Evolutionary conservation across 768 basidiomycete species (phyloP), one percentile per base, ranked within the genome.

Genomic region (Hericium coralloides): DNA sequence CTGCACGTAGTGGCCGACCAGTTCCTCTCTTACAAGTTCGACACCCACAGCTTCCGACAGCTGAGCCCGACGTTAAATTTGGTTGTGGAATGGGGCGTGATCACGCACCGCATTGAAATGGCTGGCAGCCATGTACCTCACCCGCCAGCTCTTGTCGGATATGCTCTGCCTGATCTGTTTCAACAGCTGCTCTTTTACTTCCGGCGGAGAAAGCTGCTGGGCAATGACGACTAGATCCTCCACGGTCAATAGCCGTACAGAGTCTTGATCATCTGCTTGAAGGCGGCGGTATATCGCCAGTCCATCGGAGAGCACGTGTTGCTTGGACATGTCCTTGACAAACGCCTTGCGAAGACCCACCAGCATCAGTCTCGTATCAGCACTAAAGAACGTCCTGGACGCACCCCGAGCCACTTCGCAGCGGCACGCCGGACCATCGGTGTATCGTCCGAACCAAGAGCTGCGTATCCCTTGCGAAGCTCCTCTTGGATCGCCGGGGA

Each of bases 361-460:
- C 31, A 31, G 8, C 48, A 57, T 47, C 55, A 59, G 12, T 25
- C 20, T 61, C 45, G 31, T 41, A 7, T 3, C 26, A 18, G 36
- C 56, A 8, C 12, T 43, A 49, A 58, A 31, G 26, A 52, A 49
- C 43, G 52, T 25, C 55, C 38, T 41, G 38, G 23, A 82, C 92
- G 68, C 70, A 98, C 95, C 50, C 92, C 95, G 49, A 98, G 86
- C 82, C 89, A 92, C 72, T 93, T 97, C 12, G 95, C 95, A 49
- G 94, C 94, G 25, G 95, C 95, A 60, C 97, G 80, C 65, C 95
- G 79, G 58, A 98, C 95, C 97, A 99, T 99, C 23, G 97, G 97
- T 12, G 97, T 99, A 67, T 99, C 97, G 68, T 99, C 97, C 18
- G 83, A 79, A 9, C 88, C 89, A 31, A 99, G 80, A 36, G 82